A percentile compares a stretch with the other conserved stretches of the same genome.
Conservation (phyloP, 2,329 filamentous ascomycete genomes). For the Fusarium ambrosium region DNA sequence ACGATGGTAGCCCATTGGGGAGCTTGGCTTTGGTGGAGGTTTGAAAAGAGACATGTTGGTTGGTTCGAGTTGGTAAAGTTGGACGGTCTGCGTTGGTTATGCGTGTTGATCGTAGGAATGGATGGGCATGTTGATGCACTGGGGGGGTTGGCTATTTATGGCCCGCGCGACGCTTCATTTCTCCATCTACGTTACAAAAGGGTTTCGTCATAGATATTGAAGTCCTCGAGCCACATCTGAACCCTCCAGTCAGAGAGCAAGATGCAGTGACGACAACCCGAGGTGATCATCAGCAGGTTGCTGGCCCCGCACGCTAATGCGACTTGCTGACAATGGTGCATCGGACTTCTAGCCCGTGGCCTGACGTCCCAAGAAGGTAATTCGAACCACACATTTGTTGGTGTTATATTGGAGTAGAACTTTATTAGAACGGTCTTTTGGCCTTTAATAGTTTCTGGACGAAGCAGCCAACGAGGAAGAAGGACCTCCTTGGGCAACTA, state of each 20-base stretch:
- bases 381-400: not conserved
- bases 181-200: not conserved
- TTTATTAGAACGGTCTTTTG: not conserved
- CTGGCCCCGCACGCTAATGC: constrained; percentile 5
- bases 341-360: not conserved
- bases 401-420: not conserved
- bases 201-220: not conserved
- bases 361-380: not conserved
- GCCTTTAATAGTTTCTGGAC: not conserved
- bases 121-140: not conserved
- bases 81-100: not conserved
- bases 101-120: not conserved
- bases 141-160: not conserved
- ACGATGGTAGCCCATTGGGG: constrained; percentile 40
- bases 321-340: not conserved
- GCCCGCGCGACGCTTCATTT: not conserved
- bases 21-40: constrained; percentile 27
- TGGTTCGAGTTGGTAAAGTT: not conserved
- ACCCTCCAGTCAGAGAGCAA: not conserved
- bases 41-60: not conserved
- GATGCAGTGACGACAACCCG: not conserved
- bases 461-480: not conserved
- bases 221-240: not conserved
- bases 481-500: not conserved
- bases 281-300: not conserved